Percentiles rank a stretch among this genome's conserved stretches.
Evolutionary conservation across 2,329 filamentous ascomycete genomes (phyloP).

Genomic region (Fusarium incarnatum): DNA sequence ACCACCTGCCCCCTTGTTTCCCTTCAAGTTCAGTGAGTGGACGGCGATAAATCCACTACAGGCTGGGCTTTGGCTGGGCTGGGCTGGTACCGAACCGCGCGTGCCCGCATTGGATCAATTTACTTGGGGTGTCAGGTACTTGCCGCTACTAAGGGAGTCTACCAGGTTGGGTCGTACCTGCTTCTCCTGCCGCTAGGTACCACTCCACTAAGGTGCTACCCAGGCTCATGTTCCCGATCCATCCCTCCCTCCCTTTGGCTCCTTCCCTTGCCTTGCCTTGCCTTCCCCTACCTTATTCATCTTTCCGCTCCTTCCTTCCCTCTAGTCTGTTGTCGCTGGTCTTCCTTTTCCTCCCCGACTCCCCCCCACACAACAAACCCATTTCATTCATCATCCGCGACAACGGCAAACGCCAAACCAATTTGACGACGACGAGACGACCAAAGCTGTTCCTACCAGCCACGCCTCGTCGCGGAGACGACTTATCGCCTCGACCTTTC

Average conservation of each 20-base stretch:
- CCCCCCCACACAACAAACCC: slow-evolving; percentile 40
- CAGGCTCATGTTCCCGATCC: slow-evolving; percentile 27
- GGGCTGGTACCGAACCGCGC: slow-evolving; percentile 22
- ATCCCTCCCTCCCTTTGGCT: slow-evolving; percentile 31
- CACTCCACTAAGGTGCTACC: slow-evolving; percentile 15
- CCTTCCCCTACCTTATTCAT: slow-evolving; percentile 1
- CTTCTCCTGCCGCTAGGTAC: slow-evolving; percentile 16
- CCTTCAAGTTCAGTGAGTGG: slow-evolving; percentile 16
- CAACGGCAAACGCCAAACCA: slow-evolving; percentile 32
- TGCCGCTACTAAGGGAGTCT: slow-evolving; percentile 12
- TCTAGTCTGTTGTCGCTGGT: slow-evolving; percentile 25
- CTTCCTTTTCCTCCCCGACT: slow-evolving; percentile 37
- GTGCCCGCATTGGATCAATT: slow-evolving; percentile 19
- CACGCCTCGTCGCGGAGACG: slow-evolving; percentile 46
- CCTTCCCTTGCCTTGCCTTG: slow-evolving; percentile 5
- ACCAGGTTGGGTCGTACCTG: slow-evolving; percentile 30
- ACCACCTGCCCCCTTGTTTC: slow-evolving; percentile 20
- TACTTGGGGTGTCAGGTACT: slow-evolving; percentile 19
- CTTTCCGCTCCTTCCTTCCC: slow-evolving; percentile 7
- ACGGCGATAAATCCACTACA: neutral
- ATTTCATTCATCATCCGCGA: slow-evolving; percentile 43
- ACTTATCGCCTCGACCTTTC: slow-evolving; percentile 44
- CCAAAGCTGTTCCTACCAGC: slow-evolving; percentile 33
- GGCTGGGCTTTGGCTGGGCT: neutral
- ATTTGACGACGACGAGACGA: slow-evolving; percentile 45